These are phyloP conservation scores for Cercophora scortea DNA, from an alignment of 495 filamentous ascomycete species.

Conservation along the genomic window DNA sequence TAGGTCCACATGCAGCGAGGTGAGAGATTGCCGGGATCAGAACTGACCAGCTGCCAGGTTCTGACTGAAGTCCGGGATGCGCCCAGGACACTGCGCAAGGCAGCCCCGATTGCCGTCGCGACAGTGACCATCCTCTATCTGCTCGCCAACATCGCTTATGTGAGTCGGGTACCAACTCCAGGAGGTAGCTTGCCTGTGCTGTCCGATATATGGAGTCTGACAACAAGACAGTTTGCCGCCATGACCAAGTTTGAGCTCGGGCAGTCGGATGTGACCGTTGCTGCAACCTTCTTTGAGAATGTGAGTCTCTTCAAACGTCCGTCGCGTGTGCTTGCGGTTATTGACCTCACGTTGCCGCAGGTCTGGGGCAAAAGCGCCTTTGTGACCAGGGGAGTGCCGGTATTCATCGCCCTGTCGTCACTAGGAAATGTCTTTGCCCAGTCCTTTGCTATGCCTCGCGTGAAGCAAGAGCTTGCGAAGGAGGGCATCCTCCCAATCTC, in stretches of 20 bases:
- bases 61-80: conserved; percentile 53
- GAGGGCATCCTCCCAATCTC: conserved; percentile 52
- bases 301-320: conserved; percentile 16
- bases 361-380: conserved; percentile 35
- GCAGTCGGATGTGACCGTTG: conserved; percentile 44
- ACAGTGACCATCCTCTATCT: conserved; percentile 53
- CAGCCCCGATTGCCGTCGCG: conserved; percentile 48
- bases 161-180: conserved; percentile 15
- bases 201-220: neutral
- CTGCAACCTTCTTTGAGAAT: conserved; percentile 53
- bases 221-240: conserved; percentile 45
- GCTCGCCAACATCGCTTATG: conserved; percentile 45
- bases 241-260: conserved; percentile 50
- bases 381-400: conserved; percentile 42
- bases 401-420: conserved; percentile 56
- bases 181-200: neutral
- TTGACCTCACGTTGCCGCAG: neutral
- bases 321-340: too few relatives aligned
- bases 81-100: conserved; percentile 47
- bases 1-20: conserved; percentile 4
- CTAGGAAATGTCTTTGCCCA: conserved; percentile 60
- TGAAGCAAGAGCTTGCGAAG: conserved; percentile 53
- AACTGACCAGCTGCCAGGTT: conserved; percentile 3
- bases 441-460: conserved; percentile 53
- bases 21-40: neutral